Evolutionary conservation across 1,284 basidiomycete species (phyloP).

Genomic region (Boletus semigastroideus): DNA sequence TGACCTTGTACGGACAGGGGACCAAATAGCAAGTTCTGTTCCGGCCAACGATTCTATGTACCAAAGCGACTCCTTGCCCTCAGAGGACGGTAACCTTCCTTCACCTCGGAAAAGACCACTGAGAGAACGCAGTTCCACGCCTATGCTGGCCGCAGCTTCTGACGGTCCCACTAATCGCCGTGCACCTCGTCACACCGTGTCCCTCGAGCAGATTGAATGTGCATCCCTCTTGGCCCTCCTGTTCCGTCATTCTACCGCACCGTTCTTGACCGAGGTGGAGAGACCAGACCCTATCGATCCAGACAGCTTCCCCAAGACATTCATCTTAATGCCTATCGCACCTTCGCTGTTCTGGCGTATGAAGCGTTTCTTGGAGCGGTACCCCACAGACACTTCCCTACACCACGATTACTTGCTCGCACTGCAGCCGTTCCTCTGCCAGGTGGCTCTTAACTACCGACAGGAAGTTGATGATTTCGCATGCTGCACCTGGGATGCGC

Average conservation of each 20-base stretch:
- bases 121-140: constrained; percentile 22
- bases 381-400: constrained; percentile 69
- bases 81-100: constrained; percentile 32
- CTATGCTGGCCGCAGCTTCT: constrained; percentile 16
- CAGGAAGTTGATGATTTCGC: constrained; percentile 60
- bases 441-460: constrained; percentile 72
- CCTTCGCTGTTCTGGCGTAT: constrained; percentile 64
- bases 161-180: constrained; percentile 16
- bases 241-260: constrained; percentile 57
- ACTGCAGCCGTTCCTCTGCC: constrained; percentile 67
- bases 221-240: constrained; percentile 67
- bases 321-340: constrained; percentile 32
- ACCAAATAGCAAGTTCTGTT: constrained; percentile 18
- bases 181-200: constrained; percentile 37
- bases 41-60: constrained; percentile 29
- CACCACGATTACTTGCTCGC: constrained; percentile 71
- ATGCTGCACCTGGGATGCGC: constrained; percentile 54
- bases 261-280: constrained; percentile 45
- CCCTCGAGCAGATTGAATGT: constrained; percentile 70
- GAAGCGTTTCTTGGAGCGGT: constrained; percentile 62
- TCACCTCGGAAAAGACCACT: constrained; percentile 28
- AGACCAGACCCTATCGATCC: constrained; percentile 22
- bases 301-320: constrained; percentile 23
- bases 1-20: constrained; percentile 35
- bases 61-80: constrained; percentile 29